These are phyloP conservation scores for Rhynchospora tenuis DNA, from an alignment of 176 grass and related monocot genomes.

Conservation along the genomic window DNA sequence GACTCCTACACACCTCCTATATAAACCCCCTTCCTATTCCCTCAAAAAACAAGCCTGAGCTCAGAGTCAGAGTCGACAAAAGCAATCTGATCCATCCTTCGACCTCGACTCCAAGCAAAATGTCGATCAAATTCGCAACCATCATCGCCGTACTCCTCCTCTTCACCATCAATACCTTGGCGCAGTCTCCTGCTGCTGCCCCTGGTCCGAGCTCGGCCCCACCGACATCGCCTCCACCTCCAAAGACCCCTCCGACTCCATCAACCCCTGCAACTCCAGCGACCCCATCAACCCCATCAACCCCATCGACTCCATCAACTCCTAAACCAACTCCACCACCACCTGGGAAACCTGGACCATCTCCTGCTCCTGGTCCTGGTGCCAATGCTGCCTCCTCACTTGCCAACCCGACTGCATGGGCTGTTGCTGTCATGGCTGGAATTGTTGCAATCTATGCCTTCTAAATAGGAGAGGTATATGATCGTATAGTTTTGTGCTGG, in stretches of 20 bases:
- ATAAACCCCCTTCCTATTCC: not conserved
- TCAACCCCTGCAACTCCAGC: not conserved
- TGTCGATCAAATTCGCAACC: conserved; percentile 12
- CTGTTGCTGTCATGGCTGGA: not conserved
- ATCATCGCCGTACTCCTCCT: conserved; percentile 8
- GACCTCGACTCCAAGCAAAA: conserved; percentile 4
- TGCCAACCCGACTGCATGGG: not conserved
- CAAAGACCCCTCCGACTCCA: not conserved
- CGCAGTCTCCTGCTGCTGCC: not conserved
- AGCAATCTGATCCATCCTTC: not conserved
- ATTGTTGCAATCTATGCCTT: conserved; percentile 1
- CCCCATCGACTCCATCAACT: not conserved
- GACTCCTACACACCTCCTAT: not conserved
- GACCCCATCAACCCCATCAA: not conserved
- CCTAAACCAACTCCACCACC: not conserved
- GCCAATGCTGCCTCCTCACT: not conserved
- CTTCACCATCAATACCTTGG: conserved; percentile 2
- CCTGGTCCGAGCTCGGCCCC: not conserved
- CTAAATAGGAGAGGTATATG: conserved; percentile 11
- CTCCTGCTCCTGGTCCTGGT: not conserved
- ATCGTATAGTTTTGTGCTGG: not conserved
- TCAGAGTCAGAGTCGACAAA: conserved; percentile 4
- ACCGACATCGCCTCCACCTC: not conserved
- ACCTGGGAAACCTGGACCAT: not conserved
- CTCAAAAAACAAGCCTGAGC: not conserved